phyloP scores from a whole-genome alignment of 2,329 filamentous ascomycete species.

The Monilinia laxa region DNA sequence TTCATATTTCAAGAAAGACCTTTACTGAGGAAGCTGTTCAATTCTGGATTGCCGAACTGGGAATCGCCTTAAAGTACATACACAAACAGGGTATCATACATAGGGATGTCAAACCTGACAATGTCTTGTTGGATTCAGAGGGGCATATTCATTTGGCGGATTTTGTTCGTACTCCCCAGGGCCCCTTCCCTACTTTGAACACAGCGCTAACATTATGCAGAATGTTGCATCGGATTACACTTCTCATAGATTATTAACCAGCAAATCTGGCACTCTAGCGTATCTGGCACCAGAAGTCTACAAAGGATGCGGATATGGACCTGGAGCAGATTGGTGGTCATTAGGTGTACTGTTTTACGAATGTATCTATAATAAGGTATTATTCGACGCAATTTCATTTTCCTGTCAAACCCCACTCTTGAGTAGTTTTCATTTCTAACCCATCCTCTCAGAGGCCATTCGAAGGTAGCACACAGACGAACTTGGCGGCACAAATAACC shows the following conservation, averaged over 20 bases:
- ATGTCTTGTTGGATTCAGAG: slow-evolving; percentile 81
- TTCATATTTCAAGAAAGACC: slow-evolving; percentile 96
- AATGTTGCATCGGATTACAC: slow-evolving; percentile 95
- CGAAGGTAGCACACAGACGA: slow-evolving; percentile 81
- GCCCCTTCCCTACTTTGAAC: slow-evolving; percentile 7
- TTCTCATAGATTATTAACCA: slow-evolving; percentile 78
- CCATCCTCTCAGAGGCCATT: slow-evolving; percentile 70
- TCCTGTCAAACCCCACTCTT: slow-evolving; percentile 1
- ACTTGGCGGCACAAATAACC: slow-evolving; percentile 75
- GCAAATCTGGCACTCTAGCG: slow-evolving; percentile 93
- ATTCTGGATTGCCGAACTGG: slow-evolving; percentile 95
- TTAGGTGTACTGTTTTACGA: slow-evolving; percentile 98
- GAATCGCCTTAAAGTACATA: slow-evolving; percentile 85
- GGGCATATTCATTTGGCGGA: slow-evolving; percentile 97
- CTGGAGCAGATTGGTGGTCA: slow-evolving; percentile 98
- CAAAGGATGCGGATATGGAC: slow-evolving; percentile 81
- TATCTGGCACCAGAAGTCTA: slow-evolving; percentile 97
- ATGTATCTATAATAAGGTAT: slow-evolving; percentile 97
- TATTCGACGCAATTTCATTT: slow-evolving; percentile 34
- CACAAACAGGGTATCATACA: slow-evolving; percentile 87
- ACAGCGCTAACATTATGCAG: slow-evolving; percentile 51
- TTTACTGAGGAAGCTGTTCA: slow-evolving; percentile 96
- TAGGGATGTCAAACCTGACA: slow-evolving; percentile 88
- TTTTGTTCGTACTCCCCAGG: slow-evolving; percentile 65
- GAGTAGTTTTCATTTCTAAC: slow-evolving; percentile 10